Evolutionary conservation across 805 yeast species (phyloP).

Genomic region (Saturnispora halmiae): DNA sequence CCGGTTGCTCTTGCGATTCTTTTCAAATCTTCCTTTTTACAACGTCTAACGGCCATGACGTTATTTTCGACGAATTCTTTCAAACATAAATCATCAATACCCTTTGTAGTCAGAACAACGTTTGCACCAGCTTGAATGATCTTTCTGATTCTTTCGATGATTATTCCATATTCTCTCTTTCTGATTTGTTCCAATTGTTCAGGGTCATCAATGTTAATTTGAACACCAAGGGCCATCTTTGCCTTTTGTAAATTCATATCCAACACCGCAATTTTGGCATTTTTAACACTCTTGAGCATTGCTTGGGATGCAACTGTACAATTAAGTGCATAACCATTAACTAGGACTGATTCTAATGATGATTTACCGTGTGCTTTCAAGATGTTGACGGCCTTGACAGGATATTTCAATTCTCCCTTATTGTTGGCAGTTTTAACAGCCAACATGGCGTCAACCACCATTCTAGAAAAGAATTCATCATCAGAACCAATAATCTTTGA

Average conservation of each 20-base stretch:
- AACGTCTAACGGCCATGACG: constrained; percentile 92
- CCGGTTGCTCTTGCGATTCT: constrained; percentile 98
- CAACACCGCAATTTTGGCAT: constrained; percentile 78
- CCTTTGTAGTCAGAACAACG: constrained; percentile 87
- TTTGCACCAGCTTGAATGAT: constrained; percentile 85
- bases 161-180: constrained; percentile 78
- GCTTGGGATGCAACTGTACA: constrained; percentile 98
- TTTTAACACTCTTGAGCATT: constrained; percentile 63
- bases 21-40: constrained; percentile 92
- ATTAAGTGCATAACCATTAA: constrained; percentile 91
- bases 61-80: constrained; percentile 87
- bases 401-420: constrained; percentile 85
- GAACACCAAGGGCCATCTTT: constrained; percentile 97
- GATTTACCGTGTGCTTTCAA: constrained; percentile 96
- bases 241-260: constrained; percentile 94
- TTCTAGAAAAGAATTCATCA: constrained; percentile 75
- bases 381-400: constrained; percentile 94
- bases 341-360: constrained; percentile 72
- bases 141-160: constrained; percentile 72
- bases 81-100: constrained; percentile 86
- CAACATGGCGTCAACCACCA: constrained; percentile 92
- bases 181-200: constrained; percentile 83
- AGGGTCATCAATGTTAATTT: constrained; percentile 93
- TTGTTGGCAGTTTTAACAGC: constrained; percentile 87
- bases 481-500: constrained; percentile 93